phyloP scores from a whole-genome alignment of 2,329 filamentous ascomycete genomes.

The Botrytis deweyae region DNA sequence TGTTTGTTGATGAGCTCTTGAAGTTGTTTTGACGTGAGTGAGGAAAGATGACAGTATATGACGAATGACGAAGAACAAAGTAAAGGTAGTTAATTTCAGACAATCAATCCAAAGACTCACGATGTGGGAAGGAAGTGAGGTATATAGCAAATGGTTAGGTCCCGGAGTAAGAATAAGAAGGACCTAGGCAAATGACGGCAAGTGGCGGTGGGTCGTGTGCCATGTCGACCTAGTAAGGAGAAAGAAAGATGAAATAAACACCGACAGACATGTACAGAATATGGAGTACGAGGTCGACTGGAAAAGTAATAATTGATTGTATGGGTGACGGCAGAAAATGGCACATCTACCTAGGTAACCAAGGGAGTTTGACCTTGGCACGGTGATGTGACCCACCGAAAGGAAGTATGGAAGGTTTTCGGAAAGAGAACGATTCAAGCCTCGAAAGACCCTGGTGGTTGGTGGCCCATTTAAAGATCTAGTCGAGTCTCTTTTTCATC shows the following conservation, averaged over 20 bases:
- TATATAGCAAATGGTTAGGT: not conserved
- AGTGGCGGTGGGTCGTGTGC: conserved; percentile 11
- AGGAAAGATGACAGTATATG: not conserved
- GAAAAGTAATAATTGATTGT: not conserved
- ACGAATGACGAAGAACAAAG: not conserved
- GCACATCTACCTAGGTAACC: not conserved
- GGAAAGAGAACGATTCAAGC: not conserved
- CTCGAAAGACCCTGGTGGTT: not conserved
- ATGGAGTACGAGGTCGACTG: conserved; percentile 4
- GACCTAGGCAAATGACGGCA: conserved; percentile 4
- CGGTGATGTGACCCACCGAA: conserved; percentile 3
- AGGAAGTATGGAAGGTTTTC: not conserved
- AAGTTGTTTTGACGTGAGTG: not conserved
- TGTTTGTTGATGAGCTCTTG: not conserved
- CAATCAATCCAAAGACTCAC: not conserved
- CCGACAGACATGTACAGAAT: not conserved
- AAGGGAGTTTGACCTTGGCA: not conserved
- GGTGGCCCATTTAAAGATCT: conserved; percentile 1
- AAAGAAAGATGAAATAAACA: not conserved
- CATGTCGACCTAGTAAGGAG: not conserved
- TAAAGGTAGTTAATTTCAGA: not conserved
- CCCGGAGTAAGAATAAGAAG: conserved; percentile 3
- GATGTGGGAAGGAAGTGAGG: not conserved
- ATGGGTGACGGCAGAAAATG: not conserved
- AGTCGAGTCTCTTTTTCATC: conserved; percentile 6